Percentiles rank a stretch among this genome's conserved stretches.
Conservation (phyloP, 108 stramenopile species). For the Phaeodactylum tricornutum region DNA sequence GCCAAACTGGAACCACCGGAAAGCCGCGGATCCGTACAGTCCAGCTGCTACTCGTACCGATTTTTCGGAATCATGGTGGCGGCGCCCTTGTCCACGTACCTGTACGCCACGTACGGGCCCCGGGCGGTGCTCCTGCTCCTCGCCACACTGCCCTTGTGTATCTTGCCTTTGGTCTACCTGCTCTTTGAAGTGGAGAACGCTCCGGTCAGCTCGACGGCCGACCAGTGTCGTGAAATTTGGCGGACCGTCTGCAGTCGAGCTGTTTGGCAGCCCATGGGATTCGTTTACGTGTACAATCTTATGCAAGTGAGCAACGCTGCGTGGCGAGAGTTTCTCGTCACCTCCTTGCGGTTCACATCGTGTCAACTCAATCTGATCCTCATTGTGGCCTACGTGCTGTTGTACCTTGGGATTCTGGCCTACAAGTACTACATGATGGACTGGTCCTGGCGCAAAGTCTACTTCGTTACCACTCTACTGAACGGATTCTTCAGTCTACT, state of each 20-base stretch:
- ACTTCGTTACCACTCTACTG: conserved; percentile 60
- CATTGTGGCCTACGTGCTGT: conserved; percentile 52
- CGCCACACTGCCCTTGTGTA: conserved; percentile 46
- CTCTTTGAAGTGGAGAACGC: conserved; percentile 48
- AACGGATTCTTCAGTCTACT: conserved; percentile 61
- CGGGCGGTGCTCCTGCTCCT: conserved; percentile 39
- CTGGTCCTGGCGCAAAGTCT: conserved; percentile 71
- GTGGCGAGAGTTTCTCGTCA: conserved; percentile 71
- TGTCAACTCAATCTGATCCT: conserved; percentile 61
- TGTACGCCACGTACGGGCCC: conserved; percentile 55
- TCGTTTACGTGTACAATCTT: conserved; percentile 82
- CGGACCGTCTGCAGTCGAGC: conserved; percentile 73
- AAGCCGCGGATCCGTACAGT: conserved; percentile 61
- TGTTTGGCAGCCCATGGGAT: conserved; percentile 84
- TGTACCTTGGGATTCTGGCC: conserved; percentile 65
- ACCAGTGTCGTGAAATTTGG: conserved; percentile 78
- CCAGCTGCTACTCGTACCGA: conserved; percentile 70
- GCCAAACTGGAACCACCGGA: conserved; percentile 69
- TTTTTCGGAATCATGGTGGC: conserved; percentile 78
- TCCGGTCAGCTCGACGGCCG: conserved; percentile 33
- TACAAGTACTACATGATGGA: conserved; percentile 80
- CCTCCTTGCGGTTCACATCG: conserved; percentile 55
- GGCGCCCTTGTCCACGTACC: conserved; percentile 47
- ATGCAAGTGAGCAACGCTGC: conserved; percentile 78
- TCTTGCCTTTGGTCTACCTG: conserved; percentile 44